Base-by-base conservation (phyloP, 345 rosid genomes). In the Alliaria petiolata region DNA sequence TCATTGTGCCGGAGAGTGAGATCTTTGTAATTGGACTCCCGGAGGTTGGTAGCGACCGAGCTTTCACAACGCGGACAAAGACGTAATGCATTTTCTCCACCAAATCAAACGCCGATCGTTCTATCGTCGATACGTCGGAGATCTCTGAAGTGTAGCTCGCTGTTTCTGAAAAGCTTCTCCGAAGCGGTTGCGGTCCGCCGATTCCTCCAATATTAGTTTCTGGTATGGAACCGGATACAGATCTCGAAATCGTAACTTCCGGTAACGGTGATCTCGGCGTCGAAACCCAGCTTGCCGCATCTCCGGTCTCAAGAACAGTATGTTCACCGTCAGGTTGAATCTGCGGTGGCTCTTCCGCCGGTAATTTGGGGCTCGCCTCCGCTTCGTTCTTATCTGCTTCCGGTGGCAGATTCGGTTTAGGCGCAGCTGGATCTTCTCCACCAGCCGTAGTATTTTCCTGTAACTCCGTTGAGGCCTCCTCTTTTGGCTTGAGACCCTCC, bases 21-120 rank as follows among this genome's bases (percentile, higher is more conserved):
- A 93, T 85, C 46, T 80, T 82, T 17, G 86, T 90, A 3, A 88
- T 67, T 0, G 98, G 92, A 49, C 42, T 85, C 3, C 97, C 88
- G 7, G 85, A 87, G 51, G 84, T 89, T 43, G 97, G 95, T 9
- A 93, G 49, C 1, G 76, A 79, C 2, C 91, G 76, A 1, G 96
- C 97, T 79, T 93, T 90, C 53, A 89, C 92, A 1, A 89, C 85
- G 12, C 93, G 87, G 54, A 93, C 86, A 62, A 90, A 93, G 39
- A 93, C 82, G 80, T 90, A 93, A 52, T 89, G 92, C 98, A 93
- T 90, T 79, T 93, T 90, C 72, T 93, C 98, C 0, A 93, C 98
- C 0, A 93, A 85, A 83, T 93, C 98, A 54, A 93, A 93, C 10
- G 98, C 54, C 1, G 93, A 78, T 31, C 92, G 90, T 40, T 93